Conservation (phyloP, 2,329 filamentous ascomycete genomes). For the Dactylellina parvicollis region DNA sequence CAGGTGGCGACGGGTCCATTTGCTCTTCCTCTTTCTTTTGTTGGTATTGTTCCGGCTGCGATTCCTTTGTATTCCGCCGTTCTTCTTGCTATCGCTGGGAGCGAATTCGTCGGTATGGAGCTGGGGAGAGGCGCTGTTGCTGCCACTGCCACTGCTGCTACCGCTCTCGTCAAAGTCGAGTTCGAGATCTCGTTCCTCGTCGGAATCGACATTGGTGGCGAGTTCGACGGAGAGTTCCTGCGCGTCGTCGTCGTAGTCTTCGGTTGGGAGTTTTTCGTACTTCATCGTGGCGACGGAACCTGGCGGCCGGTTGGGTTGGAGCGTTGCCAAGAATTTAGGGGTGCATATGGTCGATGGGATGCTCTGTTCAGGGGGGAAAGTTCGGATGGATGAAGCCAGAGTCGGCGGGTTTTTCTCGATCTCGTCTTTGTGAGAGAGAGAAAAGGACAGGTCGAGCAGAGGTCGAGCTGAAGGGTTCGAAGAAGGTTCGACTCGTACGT, state of each 20-base stretch:
- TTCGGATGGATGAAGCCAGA: not conserved
- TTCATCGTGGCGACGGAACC: constrained; percentile 26
- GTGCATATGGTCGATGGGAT: constrained; percentile 24
- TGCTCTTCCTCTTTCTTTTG: constrained; percentile 18
- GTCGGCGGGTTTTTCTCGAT: constrained; percentile 9
- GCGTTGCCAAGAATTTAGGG: constrained; percentile 36
- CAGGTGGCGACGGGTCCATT: constrained; percentile 41
- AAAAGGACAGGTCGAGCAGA: constrained; percentile 13
- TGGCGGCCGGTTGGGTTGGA: constrained; percentile 22
- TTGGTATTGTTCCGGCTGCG: not conserved
- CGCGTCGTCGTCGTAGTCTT: constrained; percentile 50
- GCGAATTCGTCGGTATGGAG: not conserved
- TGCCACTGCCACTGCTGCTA: constrained; percentile 1
- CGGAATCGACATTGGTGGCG: constrained; percentile 47
- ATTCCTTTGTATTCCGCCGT: not conserved
- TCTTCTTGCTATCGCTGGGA: constrained; percentile 5
- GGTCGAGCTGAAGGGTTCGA: not conserved
- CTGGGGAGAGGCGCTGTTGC: not conserved
- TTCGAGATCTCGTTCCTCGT: constrained; percentile 39
- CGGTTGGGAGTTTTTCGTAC: constrained; percentile 50
- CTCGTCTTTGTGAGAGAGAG: not conserved
- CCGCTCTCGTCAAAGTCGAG: constrained; percentile 26
- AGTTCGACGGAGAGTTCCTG: constrained; percentile 52
- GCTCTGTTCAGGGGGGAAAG: not conserved
- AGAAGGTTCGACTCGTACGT: not conserved